Conservation (phyloP, 2,329 filamentous ascomycete genomes). For the Xylaria multiplex region DNA sequence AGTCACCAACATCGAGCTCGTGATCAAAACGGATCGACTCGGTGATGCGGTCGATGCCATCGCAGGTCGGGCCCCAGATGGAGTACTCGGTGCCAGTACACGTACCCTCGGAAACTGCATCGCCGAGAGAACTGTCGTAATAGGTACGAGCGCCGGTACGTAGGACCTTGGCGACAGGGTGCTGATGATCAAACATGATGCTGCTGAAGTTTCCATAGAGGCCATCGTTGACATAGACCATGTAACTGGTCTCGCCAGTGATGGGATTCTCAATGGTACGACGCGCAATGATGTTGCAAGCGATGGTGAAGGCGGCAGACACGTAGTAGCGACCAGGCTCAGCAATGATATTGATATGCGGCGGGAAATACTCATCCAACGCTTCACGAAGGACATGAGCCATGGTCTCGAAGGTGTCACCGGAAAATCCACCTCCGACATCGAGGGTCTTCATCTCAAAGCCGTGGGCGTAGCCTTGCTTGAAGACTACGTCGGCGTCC, state of each 20-base stretch:
- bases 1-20: slow-evolving; percentile 89
- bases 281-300: slow-evolving; percentile 94
- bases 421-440: slow-evolving; percentile 91
- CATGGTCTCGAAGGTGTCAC: slow-evolving; percentile 92
- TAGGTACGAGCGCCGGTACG: slow-evolving; percentile 67
- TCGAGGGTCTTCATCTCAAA: slow-evolving; percentile 88
- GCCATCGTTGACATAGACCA: slow-evolving; percentile 97
- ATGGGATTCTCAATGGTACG: slow-evolving; percentile 82
- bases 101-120: slow-evolving; percentile 53
- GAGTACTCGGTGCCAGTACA: slow-evolving; percentile 80
- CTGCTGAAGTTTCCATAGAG: slow-evolving; percentile 98
- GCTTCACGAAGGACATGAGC: slow-evolving; percentile 81
- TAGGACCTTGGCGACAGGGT: slow-evolving; percentile 85
- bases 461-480: slow-evolving; percentile 80
- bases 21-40: slow-evolving; percentile 81
- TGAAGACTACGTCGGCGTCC: slow-evolving; percentile 89
- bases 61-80: slow-evolving; percentile 97
- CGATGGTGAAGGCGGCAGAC: slow-evolving; percentile 90
- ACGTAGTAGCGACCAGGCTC: slow-evolving; percentile 98
- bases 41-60: slow-evolving; percentile 95
- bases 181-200: slow-evolving; percentile 99
- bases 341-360: slow-evolving; percentile 84
- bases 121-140: slow-evolving; percentile 65
- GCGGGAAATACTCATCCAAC: slow-evolving; percentile 88
- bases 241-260: slow-evolving; percentile 78